Base-by-base conservation (phyloP, 2,329 filamentous ascomycete genomes). In the Parastagonospora nodorum region DNA sequence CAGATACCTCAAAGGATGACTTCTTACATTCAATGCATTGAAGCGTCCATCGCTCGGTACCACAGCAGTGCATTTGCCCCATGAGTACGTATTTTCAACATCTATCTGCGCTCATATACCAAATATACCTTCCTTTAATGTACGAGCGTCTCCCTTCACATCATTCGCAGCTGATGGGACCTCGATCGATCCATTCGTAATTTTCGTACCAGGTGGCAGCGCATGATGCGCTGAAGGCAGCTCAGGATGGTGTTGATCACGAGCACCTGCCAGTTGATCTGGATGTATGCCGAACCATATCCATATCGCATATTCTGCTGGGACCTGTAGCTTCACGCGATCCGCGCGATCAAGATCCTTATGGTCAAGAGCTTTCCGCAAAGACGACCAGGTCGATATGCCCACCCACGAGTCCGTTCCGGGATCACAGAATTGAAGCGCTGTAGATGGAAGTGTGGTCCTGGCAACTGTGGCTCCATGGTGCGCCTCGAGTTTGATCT, bases 251-350 rank as follows among this genome's bases (percentile, higher is more conserved):
- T 45, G 36, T 31, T 39, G 14, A 28, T 8, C 9, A 24, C 35
- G 14, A 12, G 19, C 30, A 12, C 27, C 16, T 6, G 16, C 45
- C 12, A 48, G 8, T 4, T 43, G 24, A 30, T 32, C 24, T 2
- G 32, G 40, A 43, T 49, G 40, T 12, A 43, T 29, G 12, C 33
- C 46, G n/a, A 43, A 49, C 46, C 46, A 43, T 28, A 49, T 49
- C 40, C 46, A 49, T 2, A 38, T 31, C 2, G 46, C 31, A 30
- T 43, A 43, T 5, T 15, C 38, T 10, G 40, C 46, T 3, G 31
- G 46, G 14, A 49, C 15, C 39, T 29, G 16, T 12, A 43, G 39
- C 15, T 32, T 43, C 8, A 49, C 39, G 8, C 38, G 32, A 14
- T 43, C 32, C 2, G 15, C 19, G 14, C 31, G 31, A 19, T 43